These are phyloP conservation scores for Massarina eburnea DNA, from an alignment of 2,329 filamentous ascomycete genomes.

Conservation along the genomic window DNA sequence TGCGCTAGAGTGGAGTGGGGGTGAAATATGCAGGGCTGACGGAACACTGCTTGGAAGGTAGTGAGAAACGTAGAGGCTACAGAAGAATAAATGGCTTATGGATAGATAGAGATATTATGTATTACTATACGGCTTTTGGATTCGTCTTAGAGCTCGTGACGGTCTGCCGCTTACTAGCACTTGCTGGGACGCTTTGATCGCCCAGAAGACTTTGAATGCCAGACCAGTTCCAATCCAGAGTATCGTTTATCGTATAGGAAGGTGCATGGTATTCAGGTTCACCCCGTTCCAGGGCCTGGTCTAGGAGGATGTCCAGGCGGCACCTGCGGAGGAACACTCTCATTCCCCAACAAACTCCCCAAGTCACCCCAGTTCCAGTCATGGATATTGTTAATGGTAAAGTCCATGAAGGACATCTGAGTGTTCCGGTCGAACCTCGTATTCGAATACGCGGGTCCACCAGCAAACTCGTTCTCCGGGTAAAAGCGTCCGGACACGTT, in stretches of 20 bases:
- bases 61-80: background rate
- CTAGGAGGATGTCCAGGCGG: background rate
- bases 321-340: background rate
- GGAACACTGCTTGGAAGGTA: too few relatives aligned
- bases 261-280: background rate
- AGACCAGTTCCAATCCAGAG: too few relatives aligned
- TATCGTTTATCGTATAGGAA: too few relatives aligned
- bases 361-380: conserved; percentile 41
- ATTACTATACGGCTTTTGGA: too few relatives aligned
- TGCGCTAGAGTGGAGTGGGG: too few relatives aligned
- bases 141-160: too few relatives aligned
- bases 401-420: conserved; percentile 41
- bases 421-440: conserved; percentile 28
- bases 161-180: too few relatives aligned
- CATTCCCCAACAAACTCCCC: conserved; percentile 24
- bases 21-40: too few relatives aligned
- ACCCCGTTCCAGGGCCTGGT: background rate
- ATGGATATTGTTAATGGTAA: conserved; percentile 38
- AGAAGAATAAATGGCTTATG: background rate
- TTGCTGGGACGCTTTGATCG: too few relatives aligned
- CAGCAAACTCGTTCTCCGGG: conserved; percentile 18
- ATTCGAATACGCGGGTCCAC: conserved; percentile 16
- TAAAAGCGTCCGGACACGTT: conserved; percentile 24
- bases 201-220: too few relatives aligned
- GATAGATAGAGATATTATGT: background rate